Evolutionary conservation across 2,329 filamentous ascomycete species (phyloP), one percentile per base, ranked within the genome.

Genomic region (Colletotrichum costaricense): DNA sequence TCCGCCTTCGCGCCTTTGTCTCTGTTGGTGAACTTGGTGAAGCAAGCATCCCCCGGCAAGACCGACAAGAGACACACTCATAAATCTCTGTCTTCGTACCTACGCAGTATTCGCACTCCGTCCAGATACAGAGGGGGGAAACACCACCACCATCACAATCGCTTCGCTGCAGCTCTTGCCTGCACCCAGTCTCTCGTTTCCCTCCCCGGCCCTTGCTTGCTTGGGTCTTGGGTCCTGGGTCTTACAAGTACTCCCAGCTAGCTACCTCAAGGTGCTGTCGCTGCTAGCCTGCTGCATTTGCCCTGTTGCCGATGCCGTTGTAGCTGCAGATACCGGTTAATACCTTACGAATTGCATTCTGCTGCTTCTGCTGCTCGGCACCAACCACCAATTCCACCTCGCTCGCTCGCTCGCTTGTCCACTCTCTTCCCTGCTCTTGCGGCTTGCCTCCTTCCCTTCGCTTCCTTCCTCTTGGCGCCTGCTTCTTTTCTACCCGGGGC

Each of bases 401-500:
- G n/a, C 55, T 49, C 59, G n/a, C 55, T 49, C 59, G 55, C 67
- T 49, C 59, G 60, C 67, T 70, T 57, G 60, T 56, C 28, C 58
- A 22, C 67, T 60, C 22, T 11, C 63, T 56, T 42, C 57, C 66
- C 59, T 70, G 42, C 33, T 12, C 11, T 35, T 35, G 33, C 33
- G 42, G 16, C 42, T 49, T 49, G 60, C 35, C 67, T 66, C 35
- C 60, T 65, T 54, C 65, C 62, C 57, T 70, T 60, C 66, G 59
- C 70, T 64, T 65, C 69, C 30, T 35, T 73, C 55, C n/a, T 33
- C 66, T 73, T 62, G 55, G 60, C 67, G 56, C 26, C 67, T 62
- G 62, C 19, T 73, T 65, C 70, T 65, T 65, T 66, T 70, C 67
- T 70, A 65, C 60, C 70, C 46, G 33, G 60, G 56, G 35, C 62